These are phyloP conservation scores for Coemansia sp. DNA, from an alignment of 371 early-diverging fungal genomes.

Conservation along the genomic window DNA sequence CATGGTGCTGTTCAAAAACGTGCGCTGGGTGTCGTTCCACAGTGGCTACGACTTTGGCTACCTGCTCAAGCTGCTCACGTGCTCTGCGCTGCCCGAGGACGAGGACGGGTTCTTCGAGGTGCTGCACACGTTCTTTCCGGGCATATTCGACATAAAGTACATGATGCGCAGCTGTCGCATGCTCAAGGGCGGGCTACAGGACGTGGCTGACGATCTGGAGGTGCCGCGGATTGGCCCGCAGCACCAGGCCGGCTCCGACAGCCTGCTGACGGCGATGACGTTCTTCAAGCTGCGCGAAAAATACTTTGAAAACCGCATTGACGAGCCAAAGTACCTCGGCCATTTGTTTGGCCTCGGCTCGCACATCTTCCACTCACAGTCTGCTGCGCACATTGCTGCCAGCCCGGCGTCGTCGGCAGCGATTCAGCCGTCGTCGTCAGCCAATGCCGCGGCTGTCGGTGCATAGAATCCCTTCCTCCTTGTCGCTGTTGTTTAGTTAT, in stretches of 20 bases:
- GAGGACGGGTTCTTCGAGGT: constrained; percentile 95
- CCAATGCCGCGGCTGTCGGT: too few relatives aligned
- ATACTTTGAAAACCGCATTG: constrained; percentile 92
- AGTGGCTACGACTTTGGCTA: constrained; percentile 99
- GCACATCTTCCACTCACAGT: constrained; percentile 23
- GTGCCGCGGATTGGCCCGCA: constrained; percentile 94
- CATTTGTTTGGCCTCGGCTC: constrained; percentile 51
- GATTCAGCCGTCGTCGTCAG: too few relatives aligned
- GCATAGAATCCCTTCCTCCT: too few relatives aligned
- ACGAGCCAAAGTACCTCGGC: constrained; percentile 84
- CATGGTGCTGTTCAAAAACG: constrained; percentile 88
- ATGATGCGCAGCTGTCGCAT: constrained; percentile 95
- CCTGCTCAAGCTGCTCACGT: constrained; percentile 93
- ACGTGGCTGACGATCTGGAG: constrained; percentile 96
- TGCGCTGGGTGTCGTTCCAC: constrained; percentile 99
- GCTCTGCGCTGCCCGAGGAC: constrained; percentile 87
- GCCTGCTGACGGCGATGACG: constrained; percentile 90
- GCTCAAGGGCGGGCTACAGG: constrained; percentile 98
- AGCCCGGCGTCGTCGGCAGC: too few relatives aligned
- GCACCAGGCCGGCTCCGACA: constrained; percentile 99
- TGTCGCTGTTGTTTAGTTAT: too few relatives aligned
- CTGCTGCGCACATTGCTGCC: too few relatives aligned
- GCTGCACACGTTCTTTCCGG: constrained; percentile 93
- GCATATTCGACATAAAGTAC: constrained; percentile 99
- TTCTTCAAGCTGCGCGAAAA: constrained; percentile 97